These are phyloP conservation scores for Cubamyces sp. DNA, from an alignment of 768 basidiomycete species.

Conservation along the genomic window DNA sequence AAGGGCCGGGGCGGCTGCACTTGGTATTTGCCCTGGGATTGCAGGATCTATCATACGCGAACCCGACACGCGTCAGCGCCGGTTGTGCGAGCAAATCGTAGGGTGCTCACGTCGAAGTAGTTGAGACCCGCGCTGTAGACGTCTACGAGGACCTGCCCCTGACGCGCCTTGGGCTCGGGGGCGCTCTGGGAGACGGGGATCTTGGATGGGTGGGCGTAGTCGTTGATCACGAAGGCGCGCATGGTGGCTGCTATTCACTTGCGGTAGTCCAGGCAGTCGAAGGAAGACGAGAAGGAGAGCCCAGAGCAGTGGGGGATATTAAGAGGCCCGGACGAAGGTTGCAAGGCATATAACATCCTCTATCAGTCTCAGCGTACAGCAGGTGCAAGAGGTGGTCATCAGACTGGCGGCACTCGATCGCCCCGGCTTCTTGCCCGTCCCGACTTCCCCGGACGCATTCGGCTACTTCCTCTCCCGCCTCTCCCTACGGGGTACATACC, in stretches of 20 bases:
- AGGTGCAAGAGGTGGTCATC: neutral
- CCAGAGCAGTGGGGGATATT: neutral
- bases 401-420: neutral
- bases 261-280: neutral
- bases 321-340: neutral
- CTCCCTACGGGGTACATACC: slow-evolving; percentile 4
- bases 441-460: slow-evolving; percentile 4
- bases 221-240: slow-evolving; percentile 77
- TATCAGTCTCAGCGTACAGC: too few species aligned
- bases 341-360: too few species aligned
- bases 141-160: slow-evolving; percentile 52
- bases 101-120: slow-evolving; percentile 46
- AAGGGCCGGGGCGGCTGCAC: slow-evolving; percentile 84
- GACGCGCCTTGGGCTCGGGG: slow-evolving; percentile 43
- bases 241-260: slow-evolving; percentile 45
- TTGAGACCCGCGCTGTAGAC: slow-evolving; percentile 56
- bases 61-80: neutral
- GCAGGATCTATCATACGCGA: slow-evolving; percentile 60
- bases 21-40: slow-evolving; percentile 91
- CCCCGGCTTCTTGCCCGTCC: slow-evolving; percentile 7
- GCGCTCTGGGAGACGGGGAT: slow-evolving; percentile 42
- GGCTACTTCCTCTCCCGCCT: neutral
- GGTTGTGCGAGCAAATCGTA: neutral
- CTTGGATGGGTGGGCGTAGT: slow-evolving; percentile 57
- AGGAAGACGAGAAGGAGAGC: neutral